These are phyloP conservation scores for Fusarium sambucinum DNA, from an alignment of 2,329 filamentous ascomycete species.

Conservation along the genomic window DNA sequence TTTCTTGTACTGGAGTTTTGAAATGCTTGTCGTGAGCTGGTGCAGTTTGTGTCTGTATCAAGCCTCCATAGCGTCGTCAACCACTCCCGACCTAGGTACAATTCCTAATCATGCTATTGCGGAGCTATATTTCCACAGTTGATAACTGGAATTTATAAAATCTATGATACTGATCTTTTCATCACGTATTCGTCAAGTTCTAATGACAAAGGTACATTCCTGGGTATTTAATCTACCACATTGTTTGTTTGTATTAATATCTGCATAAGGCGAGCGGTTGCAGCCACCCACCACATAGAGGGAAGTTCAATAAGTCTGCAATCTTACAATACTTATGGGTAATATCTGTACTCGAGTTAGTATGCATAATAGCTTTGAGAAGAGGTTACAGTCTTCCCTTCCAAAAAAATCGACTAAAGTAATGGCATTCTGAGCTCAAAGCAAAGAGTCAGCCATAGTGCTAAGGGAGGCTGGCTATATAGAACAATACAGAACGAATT, in stretches of 20 bases:
- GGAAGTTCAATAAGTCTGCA: no score
- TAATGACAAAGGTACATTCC: background rate
- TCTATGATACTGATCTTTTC: background rate
- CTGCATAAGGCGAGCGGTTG: background rate
- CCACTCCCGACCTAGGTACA: background rate
- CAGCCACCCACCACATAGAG: no score
- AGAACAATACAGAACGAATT: background rate
- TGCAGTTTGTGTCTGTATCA: background rate
- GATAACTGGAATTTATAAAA: background rate
- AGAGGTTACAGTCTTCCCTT: background rate
- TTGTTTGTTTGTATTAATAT: background rate
- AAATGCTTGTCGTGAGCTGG: background rate
- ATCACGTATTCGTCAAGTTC: background rate
- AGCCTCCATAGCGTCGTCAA: background rate
- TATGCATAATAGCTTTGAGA: background rate
- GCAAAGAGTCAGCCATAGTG: background rate
- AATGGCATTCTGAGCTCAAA: background rate
- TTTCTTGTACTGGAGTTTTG: background rate
- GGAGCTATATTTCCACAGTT: background rate
- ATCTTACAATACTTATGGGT: background rate
- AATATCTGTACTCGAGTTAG: background rate
- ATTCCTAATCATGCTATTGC: background rate
- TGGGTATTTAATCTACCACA: background rate
- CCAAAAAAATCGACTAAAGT: background rate
- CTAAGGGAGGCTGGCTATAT: no score